These are phyloP conservation scores for Sporothrix schenckii DNA, from an alignment of 2,329 filamentous ascomycete species.

Conservation along the genomic window DNA sequence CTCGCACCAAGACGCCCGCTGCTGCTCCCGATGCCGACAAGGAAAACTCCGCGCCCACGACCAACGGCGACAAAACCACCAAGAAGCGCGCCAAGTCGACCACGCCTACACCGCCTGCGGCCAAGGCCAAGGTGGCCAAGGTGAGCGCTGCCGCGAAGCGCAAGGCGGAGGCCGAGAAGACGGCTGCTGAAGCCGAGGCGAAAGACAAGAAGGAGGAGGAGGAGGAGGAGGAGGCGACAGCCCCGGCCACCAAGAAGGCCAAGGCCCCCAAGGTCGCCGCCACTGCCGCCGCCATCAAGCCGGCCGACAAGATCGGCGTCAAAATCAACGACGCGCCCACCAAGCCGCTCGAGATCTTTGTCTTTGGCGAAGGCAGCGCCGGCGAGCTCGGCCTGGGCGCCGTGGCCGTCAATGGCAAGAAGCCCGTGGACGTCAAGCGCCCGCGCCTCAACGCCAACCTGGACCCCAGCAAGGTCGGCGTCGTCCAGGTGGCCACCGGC, in stretches of 20 bases:
- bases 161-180: constrained; percentile 22
- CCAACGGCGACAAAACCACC: constrained; percentile 28
- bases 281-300: constrained; percentile 45
- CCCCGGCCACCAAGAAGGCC: constrained; percentile 34
- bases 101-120: constrained; percentile 25
- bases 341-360: constrained; percentile 70
- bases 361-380: constrained; percentile 78
- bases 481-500: constrained; percentile 76
- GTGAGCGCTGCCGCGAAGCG: constrained; percentile 34
- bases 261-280: constrained; percentile 30
- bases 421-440: constrained; percentile 71
- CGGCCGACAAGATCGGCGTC: constrained; percentile 42
- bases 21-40: constrained; percentile 31
- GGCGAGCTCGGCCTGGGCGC: constrained; percentile 81
- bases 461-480: constrained; percentile 58
- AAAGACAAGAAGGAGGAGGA: constrained; percentile 24
- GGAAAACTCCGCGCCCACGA: constrained; percentile 34
- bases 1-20: constrained; percentile 27
- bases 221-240: constrained; percentile 13
- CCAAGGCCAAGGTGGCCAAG: constrained; percentile 32
- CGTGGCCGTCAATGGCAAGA: constrained; percentile 61
- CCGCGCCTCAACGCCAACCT: constrained; percentile 70
- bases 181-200: background rate
- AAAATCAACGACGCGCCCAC: constrained; percentile 66
- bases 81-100: constrained; percentile 32